Base-by-base conservation (phyloP, 805 yeast species). In the Komagataella pastoris region DNA sequence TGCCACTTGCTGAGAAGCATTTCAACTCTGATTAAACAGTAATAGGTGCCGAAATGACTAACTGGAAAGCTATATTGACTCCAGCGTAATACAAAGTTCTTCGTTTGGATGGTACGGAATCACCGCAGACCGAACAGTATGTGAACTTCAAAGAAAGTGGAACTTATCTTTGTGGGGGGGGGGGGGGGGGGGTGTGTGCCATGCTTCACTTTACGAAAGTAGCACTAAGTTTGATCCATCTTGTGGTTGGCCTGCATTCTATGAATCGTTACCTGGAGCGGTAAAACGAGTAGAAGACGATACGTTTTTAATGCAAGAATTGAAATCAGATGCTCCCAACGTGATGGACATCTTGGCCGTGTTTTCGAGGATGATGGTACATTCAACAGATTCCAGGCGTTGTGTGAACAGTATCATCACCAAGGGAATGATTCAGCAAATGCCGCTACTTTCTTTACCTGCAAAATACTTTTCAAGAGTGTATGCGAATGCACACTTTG, bases 161-260 rank as follows among this genome's bases (percentile, higher is more conserved):
- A 0, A 69, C 77, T 2, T 93, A 89, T 65, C 68, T 70, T 48
- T 93, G 99, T 69, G 97, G 85, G 0, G 98, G 84, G n/a, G n/a
- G n/a, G n/a, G n/a, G n/a, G n/a, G n/a, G n/a, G n/a, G n/a, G n/a
- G n/a, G n/a, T n/a, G n/a, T n/a, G 5, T 93, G 99, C 66, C 74
- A 73, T 50, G 70, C 76, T 47, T 96, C 97, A 10, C 68, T 93
- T 30, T 93, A 93, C 66, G 75, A 76, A 54, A 81, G 96, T 24
- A 70, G 75, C 36, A 77, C 96, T 3, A 91, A 93, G 66, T 93
- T 93, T 59, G 82, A 84, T 53, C 79, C 96, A 10, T 88, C 88
- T 51, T 93, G 99, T 66, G 99, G 99, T 2, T 93, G 99, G 99
- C 99, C 99, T 1, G 90, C 97, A 0, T 93, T 93, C 66, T 91